Conservation (phyloP, 2,329 filamentous ascomycete species). For the Arthroderma sp. region DNA sequence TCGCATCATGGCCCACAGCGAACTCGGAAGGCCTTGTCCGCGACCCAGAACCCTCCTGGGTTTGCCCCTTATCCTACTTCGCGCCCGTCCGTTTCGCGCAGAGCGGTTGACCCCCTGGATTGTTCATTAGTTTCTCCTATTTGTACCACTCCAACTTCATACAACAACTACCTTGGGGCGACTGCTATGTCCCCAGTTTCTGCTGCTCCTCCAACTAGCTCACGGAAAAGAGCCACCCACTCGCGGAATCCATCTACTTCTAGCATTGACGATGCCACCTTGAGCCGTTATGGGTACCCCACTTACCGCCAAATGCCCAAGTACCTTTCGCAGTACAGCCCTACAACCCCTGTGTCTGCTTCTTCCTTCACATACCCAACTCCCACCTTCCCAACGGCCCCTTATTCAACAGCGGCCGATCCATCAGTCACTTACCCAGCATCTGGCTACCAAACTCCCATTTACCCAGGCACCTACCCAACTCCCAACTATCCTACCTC, state of each 20-base stretch:
- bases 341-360: conserved; percentile 30
- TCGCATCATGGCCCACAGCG: conserved; percentile 43
- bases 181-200: conserved; percentile 54
- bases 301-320: conserved; percentile 65
- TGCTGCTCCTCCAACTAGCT: conserved; percentile 36
- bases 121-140: conserved; percentile 36
- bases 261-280: conserved; percentile 52
- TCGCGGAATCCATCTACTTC: conserved; percentile 54
- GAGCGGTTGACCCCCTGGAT: conserved; percentile 36
- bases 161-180: conserved; percentile 24
- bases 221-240: conserved; percentile 24
- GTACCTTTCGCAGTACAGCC: conserved; percentile 37
- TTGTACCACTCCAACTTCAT: conserved; percentile 25
- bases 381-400: conserved; percentile 18
- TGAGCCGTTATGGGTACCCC: conserved; percentile 68
- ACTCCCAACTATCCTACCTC: not conserved
- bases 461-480: conserved; percentile 18
- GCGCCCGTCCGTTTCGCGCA: conserved; percentile 35
- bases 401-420: conserved; percentile 11
- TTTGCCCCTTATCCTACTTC: conserved; percentile 39
- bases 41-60: conserved; percentile 40
- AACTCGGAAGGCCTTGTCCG: conserved; percentile 42
- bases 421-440: conserved; percentile 16
- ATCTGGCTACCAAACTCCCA: conserved; percentile 28
- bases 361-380: conserved; percentile 29